phyloP scores from a whole-genome alignment of 176 grass and related monocot genomes.

The Cocos nucifera region DNA sequence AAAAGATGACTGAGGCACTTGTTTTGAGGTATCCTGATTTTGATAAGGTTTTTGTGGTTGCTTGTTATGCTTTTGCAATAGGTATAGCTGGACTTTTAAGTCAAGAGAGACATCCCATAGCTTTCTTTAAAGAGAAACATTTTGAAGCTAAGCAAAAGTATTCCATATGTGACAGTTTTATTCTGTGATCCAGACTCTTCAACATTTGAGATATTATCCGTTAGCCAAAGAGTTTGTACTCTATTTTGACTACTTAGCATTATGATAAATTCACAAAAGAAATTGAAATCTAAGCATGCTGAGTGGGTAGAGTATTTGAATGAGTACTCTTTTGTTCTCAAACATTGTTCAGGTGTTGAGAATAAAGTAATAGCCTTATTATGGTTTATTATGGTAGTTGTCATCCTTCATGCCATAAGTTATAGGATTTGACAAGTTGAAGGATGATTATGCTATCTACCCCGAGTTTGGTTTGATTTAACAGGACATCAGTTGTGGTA shows the following conservation, averaged over 20 bases:
- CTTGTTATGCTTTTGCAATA: too few relatives aligned
- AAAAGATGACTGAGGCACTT: too few relatives aligned
- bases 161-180: neutral
- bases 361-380: conserved; percentile 1
- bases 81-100: too few relatives aligned
- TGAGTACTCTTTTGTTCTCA: conserved; percentile 2
- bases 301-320: neutral
- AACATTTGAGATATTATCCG: neutral
- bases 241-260: neutral
- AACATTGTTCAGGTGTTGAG: neutral
- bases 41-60: too few relatives aligned
- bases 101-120: neutral
- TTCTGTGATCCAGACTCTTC: neutral
- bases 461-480: neutral
- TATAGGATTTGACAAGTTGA: neutral
- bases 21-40: too few relatives aligned
- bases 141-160: neutral
- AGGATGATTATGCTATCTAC: neutral
- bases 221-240: neutral
- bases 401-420: neutral
- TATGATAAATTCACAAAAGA: neutral
- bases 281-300: neutral
- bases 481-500: neutral
- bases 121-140: neutral
- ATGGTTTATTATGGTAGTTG: neutral